phyloP scores from a whole-genome alignment of 805 yeast genomes.

The Cyberlindnera suaveolens region DNA sequence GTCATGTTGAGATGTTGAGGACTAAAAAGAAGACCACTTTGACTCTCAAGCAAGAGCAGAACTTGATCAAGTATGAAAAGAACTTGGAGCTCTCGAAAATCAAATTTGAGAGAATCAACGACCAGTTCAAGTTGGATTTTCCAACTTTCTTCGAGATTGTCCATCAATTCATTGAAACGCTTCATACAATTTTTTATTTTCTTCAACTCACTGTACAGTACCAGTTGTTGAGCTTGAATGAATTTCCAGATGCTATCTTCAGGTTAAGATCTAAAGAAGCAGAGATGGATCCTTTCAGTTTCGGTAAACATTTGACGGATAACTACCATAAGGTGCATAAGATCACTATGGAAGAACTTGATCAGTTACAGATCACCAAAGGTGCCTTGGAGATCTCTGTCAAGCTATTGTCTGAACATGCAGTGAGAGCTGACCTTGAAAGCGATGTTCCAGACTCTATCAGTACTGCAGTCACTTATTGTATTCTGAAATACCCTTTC shows the following conservation, averaged over 20 bases:
- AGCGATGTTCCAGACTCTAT: neutral
- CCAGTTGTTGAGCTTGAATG: constrained; percentile 22
- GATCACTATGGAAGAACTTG: neutral
- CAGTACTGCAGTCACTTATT: constrained; percentile 14
- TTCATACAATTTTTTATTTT: constrained; percentile 29
- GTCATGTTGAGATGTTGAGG: constrained; percentile 16
- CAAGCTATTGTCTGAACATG: neutral
- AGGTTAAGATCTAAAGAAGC: constrained; percentile 9
- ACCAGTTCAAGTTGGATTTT: constrained; percentile 37
- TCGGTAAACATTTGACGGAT: constrained; percentile 4
- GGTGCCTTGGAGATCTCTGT: constrained; percentile 6
- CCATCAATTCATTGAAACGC: constrained; percentile 25
- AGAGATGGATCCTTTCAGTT: constrained; percentile 1
- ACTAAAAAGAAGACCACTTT: constrained; percentile 23
- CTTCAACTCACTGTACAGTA: constrained; percentile 31
- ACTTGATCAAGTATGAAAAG: constrained; percentile 26
- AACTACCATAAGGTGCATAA: constrained; percentile 3
- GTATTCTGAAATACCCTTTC: constrained; percentile 37
- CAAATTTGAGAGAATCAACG: constrained; percentile 34
- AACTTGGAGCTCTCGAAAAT: constrained; percentile 25
- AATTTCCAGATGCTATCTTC: constrained; percentile 5
- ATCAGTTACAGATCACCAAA: constrained; percentile 5
- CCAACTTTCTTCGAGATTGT: constrained; percentile 37
- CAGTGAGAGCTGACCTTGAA: neutral
- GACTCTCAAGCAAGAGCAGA: constrained; percentile 33